Conservation (phyloP, 129 eudicot genomes). For the Deinandra increscens region DNA sequence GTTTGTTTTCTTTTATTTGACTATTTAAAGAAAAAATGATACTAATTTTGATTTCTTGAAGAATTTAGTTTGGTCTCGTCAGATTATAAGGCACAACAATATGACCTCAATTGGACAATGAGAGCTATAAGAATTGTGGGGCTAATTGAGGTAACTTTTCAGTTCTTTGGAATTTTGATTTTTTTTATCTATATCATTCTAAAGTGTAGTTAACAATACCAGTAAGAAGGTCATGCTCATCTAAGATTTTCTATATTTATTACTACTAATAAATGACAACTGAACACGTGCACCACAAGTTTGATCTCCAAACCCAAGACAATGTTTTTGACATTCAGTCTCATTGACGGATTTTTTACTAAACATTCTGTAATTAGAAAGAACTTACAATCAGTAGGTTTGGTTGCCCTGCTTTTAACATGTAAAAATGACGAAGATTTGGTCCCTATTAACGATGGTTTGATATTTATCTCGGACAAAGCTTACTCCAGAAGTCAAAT, state of each 20-base stretch:
- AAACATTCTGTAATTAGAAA: constrained; percentile 65
- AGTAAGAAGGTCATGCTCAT: neutral
- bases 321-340: constrained; percentile 67
- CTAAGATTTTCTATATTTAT: neutral
- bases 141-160: constrained; percentile 73
- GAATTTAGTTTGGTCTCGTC: constrained; percentile 63
- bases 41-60: constrained; percentile 28
- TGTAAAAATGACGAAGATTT: constrained; percentile 93
- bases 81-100: constrained; percentile 63
- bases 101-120: constrained; percentile 79
- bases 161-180: neutral
- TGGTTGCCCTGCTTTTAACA: constrained; percentile 85
- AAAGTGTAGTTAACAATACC: neutral
- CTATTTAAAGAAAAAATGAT: neutral
- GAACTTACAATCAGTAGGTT: constrained; percentile 83
- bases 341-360: constrained; percentile 74
- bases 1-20: too few relatives aligned
- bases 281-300: constrained; percentile 88
- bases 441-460: constrained; percentile 74
- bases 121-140: constrained; percentile 83
- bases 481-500: constrained; percentile 79
- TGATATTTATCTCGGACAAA: constrained; percentile 78
- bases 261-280: constrained; percentile 11
- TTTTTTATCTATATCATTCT: neutral
- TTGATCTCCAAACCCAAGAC: constrained; percentile 76